phyloP scores from a whole-genome alignment of 2,329 filamentous ascomycete species.

The Pseudogymnoascus sp. region DNA sequence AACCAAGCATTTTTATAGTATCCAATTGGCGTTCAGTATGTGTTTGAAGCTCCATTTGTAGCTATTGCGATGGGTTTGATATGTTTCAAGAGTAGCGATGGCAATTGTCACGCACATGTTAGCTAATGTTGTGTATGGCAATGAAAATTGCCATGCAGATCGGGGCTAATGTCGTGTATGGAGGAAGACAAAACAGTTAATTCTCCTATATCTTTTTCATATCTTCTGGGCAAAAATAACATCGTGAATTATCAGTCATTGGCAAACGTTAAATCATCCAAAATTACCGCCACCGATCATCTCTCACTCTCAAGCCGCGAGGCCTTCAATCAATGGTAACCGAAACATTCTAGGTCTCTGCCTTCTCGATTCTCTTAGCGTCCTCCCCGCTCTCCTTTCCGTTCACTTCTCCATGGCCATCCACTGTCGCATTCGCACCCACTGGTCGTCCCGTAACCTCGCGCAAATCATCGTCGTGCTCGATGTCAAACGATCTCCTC shows the following conservation, averaged over 20 bases:
- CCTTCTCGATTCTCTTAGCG: neutral
- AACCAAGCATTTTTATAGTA: neutral
- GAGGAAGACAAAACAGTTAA: neutral
- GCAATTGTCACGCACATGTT: neutral
- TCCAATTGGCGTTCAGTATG: neutral
- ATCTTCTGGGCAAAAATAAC: neutral
- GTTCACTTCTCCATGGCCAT: neutral
- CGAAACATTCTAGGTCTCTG: neutral
- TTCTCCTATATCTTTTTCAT: neutral
- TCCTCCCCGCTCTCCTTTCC: neutral
- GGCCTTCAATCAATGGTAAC: neutral
- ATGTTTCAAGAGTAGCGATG: neutral
- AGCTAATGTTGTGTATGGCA: neutral
- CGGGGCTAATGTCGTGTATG: neutral
- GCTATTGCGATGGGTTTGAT: neutral
- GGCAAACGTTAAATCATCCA: neutral
- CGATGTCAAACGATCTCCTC: constrained; percentile 37
- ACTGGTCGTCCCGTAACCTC: constrained; percentile 29
- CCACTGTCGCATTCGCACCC: neutral
- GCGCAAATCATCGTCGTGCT: constrained; percentile 37
- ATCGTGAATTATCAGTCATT: neutral
- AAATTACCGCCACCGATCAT: neutral
- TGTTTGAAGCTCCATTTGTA: neutral
- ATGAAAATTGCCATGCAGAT: neutral
- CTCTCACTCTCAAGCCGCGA: neutral